Conservation (phyloP, 495 filamentous ascomycete species). For the Cairneyella variabilis region DNA sequence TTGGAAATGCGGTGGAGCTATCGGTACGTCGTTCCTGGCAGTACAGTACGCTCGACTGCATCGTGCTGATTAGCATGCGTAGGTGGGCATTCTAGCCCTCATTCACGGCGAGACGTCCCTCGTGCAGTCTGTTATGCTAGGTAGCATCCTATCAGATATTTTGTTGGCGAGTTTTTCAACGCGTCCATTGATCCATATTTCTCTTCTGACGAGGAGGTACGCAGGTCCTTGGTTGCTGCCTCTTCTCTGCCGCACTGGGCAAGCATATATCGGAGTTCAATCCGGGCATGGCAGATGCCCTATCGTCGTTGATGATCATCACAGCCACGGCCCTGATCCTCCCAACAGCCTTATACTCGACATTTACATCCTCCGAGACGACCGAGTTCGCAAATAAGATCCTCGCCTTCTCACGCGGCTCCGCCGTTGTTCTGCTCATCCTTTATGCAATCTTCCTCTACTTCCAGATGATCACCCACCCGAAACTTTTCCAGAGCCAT, state of each 20-base stretch:
- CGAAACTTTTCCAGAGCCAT: slow-evolving; percentile 4
- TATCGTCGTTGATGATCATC: slow-evolving; percentile 14
- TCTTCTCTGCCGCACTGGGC: background rate
- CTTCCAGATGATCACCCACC: slow-evolving; percentile 8
- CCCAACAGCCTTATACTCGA: slow-evolving; percentile 8
- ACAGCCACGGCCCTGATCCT: slow-evolving; percentile 8
- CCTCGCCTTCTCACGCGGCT: slow-evolving; percentile 7
- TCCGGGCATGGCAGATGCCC: background rate
- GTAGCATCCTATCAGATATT: slow-evolving; percentile 32
- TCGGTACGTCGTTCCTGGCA: slow-evolving; percentile 58
- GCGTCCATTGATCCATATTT: background rate
- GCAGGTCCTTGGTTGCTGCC: slow-evolving; percentile 15
- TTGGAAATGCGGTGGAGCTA: slow-evolving; percentile 93
- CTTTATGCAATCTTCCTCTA: slow-evolving; percentile 9
- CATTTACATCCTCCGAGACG: background rate
- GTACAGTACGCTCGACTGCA: background rate
- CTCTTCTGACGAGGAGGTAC: background rate
- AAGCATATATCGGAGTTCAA: background rate
- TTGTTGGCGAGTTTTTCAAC: slow-evolving; percentile 9
- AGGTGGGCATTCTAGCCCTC: slow-evolving; percentile 29
- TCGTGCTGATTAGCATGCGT: background rate
- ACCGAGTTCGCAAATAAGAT: background rate
- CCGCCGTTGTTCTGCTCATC: slow-evolving; percentile 11
- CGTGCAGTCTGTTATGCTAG: slow-evolving; percentile 28
- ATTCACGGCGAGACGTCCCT: slow-evolving; percentile 25